These are phyloP conservation scores for Sanguinoderma infundibulare DNA, from an alignment of 1,284 basidiomycete species.

Conservation along the genomic window DNA sequence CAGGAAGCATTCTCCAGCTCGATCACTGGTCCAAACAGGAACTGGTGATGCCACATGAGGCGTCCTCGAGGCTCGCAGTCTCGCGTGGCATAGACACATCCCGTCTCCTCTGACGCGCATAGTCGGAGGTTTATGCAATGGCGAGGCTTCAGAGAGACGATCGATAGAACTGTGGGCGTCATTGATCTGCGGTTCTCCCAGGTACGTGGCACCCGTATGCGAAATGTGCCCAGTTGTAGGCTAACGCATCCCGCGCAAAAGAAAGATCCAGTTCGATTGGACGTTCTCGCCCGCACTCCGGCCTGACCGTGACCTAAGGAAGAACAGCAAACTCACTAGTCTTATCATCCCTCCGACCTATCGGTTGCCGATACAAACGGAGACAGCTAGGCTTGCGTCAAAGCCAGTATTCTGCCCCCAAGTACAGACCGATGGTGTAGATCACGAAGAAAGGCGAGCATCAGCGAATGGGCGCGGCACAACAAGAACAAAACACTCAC, in stretches of 20 bases:
- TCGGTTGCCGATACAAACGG: neutral
- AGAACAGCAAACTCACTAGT: neutral
- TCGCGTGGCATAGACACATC: neutral
- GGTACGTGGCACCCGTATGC: neutral
- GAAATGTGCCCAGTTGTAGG: neutral
- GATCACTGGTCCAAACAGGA: neutral
- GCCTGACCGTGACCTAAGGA: neutral
- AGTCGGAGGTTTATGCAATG: slow-evolving; percentile 3
- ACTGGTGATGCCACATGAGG: neutral
- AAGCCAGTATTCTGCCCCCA: neutral
- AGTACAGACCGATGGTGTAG: neutral
- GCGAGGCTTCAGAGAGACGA: neutral
- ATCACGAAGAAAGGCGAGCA: neutral
- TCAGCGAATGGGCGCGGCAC: neutral
- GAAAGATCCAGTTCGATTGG: neutral
- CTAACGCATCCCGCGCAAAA: neutral
- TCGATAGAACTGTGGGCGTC: neutral
- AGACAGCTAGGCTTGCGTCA: neutral
- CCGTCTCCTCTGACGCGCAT: neutral
- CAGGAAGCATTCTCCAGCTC: neutral
- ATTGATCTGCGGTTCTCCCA: neutral
- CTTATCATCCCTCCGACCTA: neutral
- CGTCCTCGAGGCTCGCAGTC: neutral
- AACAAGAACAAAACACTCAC: neutral
- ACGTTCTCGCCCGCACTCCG: neutral